A percentile compares a stretch with the other conserved stretches of the same genome.
These are phyloP conservation scores for Aspergillus texensis DNA, from an alignment of 2,329 filamentous ascomycete genomes.

Conservation along the genomic window DNA sequence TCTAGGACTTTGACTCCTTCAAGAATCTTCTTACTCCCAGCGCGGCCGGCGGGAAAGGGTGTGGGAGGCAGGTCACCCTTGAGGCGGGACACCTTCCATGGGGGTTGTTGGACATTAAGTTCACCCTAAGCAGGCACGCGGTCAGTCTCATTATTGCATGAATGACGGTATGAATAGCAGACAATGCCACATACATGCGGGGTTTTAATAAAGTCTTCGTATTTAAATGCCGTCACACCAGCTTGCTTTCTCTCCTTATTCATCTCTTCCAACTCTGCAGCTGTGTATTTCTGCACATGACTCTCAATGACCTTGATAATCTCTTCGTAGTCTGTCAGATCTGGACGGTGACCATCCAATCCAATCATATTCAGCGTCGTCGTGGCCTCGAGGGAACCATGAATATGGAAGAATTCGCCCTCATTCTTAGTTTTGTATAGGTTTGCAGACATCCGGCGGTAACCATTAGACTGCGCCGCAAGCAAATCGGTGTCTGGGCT, in stretches of 20 bases:
- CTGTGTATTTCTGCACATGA: constrained; percentile 59
- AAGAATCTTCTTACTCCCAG: constrained; percentile 35
- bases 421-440: constrained; percentile 68
- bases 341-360: constrained; percentile 62
- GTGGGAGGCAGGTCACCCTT: constrained; percentile 31
- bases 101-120: constrained; percentile 38
- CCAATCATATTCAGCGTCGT: constrained; percentile 72
- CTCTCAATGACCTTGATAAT: constrained; percentile 63
- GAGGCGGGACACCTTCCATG: constrained; percentile 39
- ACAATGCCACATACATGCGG: constrained; percentile 49
- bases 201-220: constrained; percentile 61
- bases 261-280: constrained; percentile 59
- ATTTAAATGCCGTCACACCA: constrained; percentile 61
- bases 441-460: constrained; percentile 73
- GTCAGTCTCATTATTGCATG: background rate
- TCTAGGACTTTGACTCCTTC: constrained; percentile 72
- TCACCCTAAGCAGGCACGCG: constrained; percentile 25
- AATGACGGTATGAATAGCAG: background rate
- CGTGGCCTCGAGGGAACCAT: constrained; percentile 72
- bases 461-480: constrained; percentile 69
- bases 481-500: constrained; percentile 69
- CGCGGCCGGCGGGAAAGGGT: constrained; percentile 34
- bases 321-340: constrained; percentile 62
- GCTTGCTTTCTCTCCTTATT: constrained; percentile 62
- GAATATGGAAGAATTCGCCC: constrained; percentile 73